phyloP scores from a whole-genome alignment of 2,329 filamentous ascomycete genomes.

The Sporothrix schenckii region DNA sequence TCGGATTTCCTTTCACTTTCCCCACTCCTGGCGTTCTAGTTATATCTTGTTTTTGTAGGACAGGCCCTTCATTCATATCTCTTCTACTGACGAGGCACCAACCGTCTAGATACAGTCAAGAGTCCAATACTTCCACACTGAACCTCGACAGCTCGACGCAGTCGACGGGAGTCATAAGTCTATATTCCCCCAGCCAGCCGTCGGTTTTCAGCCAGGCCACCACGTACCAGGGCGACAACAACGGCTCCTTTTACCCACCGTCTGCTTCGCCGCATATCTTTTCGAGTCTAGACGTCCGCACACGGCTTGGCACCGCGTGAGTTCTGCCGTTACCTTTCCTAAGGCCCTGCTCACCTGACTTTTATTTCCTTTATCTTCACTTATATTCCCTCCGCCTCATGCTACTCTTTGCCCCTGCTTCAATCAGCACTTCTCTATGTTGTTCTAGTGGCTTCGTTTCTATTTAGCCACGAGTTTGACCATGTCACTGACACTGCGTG shows the following conservation, averaged over 20 bases:
- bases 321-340: conserved; percentile 41
- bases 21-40: neutral
- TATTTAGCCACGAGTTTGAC: neutral
- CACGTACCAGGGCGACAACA: conserved; percentile 55
- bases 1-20: neutral
- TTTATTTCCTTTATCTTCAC: neutral
- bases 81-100: conserved; percentile 34
- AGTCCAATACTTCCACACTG: conserved; percentile 56
- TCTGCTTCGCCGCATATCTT: conserved; percentile 50
- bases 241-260: conserved; percentile 52
- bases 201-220: conserved; percentile 51
- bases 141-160: conserved; percentile 57
- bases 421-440: neutral
- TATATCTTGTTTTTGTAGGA: conserved; percentile 16
- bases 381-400: neutral
- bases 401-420: too few species aligned
- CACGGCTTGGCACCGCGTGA: conserved; percentile 60
- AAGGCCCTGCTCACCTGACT: conserved; percentile 25
- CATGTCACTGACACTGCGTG: conserved; percentile 4
- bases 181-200: conserved; percentile 52
- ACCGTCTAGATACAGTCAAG: conserved; percentile 56
- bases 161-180: conserved; percentile 54
- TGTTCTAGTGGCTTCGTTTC: neutral
- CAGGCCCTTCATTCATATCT: conserved; percentile 33
- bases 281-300: conserved; percentile 56